Base-by-base conservation (phyloP, 768 basidiomycete species). In the Rhodotorula sphaerocarpa region DNA sequence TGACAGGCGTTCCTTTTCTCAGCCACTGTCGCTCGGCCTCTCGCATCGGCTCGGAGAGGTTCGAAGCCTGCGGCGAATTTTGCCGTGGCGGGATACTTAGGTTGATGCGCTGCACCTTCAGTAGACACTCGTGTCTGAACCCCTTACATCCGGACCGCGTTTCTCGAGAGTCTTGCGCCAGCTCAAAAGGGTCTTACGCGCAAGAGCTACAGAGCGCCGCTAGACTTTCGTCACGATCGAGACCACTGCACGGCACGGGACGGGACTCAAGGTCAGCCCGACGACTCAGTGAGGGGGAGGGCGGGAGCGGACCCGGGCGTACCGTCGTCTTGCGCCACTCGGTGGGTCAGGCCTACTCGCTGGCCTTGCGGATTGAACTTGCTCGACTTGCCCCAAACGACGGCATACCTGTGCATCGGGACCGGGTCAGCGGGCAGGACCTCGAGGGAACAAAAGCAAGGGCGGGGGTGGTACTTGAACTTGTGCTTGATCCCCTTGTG, bases 401-500 rank as follows among this genome's bases (percentile, higher is more conserved):
- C 28, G n/a, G 50, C 30, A 30, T n/a, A 18, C 23, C 11, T 3
- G 12, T 5, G 20, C 11, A 45, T 28, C 14, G 5, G 9, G 27
- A 2, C 23, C 27, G 18, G 9, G 41, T 7, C 3, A 14, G 36
- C 12, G 12, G 41, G 57, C 46, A 9, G 23, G 2, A 21, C 15
- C 28, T 4, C 2, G 33, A 51, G 14, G 31, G 33, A 31, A 5
- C 7, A 33, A 5, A 6, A 31, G 31, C 12, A 36, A 7, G 31
- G 30, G 23, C 43, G 31, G 36, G 50, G 34, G 14, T 25, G 25
- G 31, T 23, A 59, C 65, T 88, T 86, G 80, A 96, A 95, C 73
- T 96, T 90, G 3, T 85, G 79, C 4, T 86, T 87, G 23, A 99
- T 80, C 23, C 88, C 88, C 57, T 90, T 82, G 47, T 61, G 55